Percentiles rank a stretch among this genome's conserved stretches.
Evolutionary conservation across 768 basidiomycete genomes (phyloP).

Genomic region (Pleurotus tuber-regium): DNA sequence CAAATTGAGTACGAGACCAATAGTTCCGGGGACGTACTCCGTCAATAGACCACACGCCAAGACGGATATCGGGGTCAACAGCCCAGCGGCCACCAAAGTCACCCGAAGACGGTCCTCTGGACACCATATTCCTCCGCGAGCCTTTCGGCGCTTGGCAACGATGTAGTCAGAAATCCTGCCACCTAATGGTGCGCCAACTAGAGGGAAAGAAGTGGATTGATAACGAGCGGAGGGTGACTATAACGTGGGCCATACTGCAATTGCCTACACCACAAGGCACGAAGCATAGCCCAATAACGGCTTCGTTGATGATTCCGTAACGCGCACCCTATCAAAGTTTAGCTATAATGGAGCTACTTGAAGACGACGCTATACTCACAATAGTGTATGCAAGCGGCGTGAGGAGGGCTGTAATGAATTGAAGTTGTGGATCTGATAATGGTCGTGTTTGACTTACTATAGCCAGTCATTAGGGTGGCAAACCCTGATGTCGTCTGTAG

Average conservation of each 20-base stretch:
- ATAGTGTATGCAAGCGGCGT: conserved; percentile 67
- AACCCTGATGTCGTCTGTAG: conserved; percentile 31
- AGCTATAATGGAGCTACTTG: background rate
- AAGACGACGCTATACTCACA: conserved; percentile 31
- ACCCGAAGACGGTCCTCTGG: conserved; percentile 69
- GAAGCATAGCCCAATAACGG: conserved; percentile 58
- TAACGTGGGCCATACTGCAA: conserved; percentile 38
- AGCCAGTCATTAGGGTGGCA: conserved; percentile 34
- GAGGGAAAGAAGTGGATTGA: background rate
- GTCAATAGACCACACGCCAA: conserved; percentile 48
- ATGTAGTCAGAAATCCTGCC: conserved; percentile 58
- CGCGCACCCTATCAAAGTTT: conserved; percentile 42
- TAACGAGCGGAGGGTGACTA: background rate
- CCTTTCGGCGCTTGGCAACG: conserved; percentile 44
- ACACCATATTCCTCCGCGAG: conserved; percentile 55
- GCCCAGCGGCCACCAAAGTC: conserved; percentile 39
- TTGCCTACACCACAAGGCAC: conserved; percentile 60
- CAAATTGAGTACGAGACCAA: conserved; percentile 50
- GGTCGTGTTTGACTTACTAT: conserved; percentile 37
- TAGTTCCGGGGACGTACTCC: conserved; percentile 43
- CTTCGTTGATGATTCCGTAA: conserved; percentile 56
- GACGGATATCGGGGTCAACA: conserved; percentile 54
- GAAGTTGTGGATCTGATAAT: background rate
- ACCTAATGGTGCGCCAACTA: conserved; percentile 60
- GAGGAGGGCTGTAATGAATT: conserved; percentile 41